phyloP scores from a whole-genome alignment of 441 rosid species.

The Macaranga tanarius region DNA sequence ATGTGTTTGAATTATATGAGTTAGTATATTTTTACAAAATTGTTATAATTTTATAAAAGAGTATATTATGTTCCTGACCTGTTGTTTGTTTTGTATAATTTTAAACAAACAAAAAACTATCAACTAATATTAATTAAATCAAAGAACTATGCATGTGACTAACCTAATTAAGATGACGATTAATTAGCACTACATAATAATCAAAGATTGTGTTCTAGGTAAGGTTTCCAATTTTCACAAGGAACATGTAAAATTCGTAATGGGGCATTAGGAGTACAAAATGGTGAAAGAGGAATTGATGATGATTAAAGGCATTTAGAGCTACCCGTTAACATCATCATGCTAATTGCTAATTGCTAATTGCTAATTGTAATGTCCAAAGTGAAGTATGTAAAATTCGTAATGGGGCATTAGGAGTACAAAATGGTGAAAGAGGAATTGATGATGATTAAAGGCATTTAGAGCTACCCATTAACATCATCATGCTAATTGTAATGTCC shows the following conservation, averaged over 20 bases:
- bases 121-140: too few species aligned
- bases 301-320: background rate
- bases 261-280: background rate
- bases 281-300: background rate
- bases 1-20: too few species aligned
- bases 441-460: background rate
- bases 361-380: background rate
- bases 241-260: background rate
- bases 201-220: background rate
- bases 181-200: too few species aligned
- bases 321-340: background rate
- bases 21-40: too few species aligned
- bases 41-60: too few species aligned
- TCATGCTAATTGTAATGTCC: background rate
- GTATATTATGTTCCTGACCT: too few species aligned
- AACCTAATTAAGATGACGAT: too few species aligned
- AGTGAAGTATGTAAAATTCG: background rate
- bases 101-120: too few species aligned
- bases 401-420: background rate
- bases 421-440: conserved; percentile 5
- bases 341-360: background rate
- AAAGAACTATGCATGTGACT: too few species aligned
- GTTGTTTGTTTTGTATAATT: too few species aligned
- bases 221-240: background rate
- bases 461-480: background rate